Conservation (phyloP, 768 basidiomycete genomes). For the Cystobasidiopsis lactophilus region DNA sequence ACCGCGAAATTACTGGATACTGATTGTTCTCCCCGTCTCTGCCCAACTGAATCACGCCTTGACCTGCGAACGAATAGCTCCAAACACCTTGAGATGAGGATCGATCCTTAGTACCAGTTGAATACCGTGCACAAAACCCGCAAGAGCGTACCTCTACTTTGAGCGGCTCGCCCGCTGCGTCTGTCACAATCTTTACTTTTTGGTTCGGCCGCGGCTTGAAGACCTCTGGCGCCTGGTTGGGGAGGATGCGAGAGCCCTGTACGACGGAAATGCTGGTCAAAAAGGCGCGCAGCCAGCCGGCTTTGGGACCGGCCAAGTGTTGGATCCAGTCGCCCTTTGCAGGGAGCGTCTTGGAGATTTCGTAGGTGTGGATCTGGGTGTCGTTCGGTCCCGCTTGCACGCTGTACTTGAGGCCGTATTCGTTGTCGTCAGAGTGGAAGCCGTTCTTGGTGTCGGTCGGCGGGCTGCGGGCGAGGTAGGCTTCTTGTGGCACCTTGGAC, state of each 20-base stretch:
- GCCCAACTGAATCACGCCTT: no score
- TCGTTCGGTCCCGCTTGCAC: slow-evolving; percentile 30
- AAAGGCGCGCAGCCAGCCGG: slow-evolving; percentile 71
- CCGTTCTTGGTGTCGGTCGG: slow-evolving; percentile 22
- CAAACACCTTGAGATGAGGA: no score
- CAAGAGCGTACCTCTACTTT: not conserved
- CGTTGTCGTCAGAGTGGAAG: slow-evolving; percentile 7
- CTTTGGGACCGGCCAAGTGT: slow-evolving; percentile 51
- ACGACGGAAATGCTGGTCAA: slow-evolving; percentile 60
- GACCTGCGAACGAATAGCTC: no score
- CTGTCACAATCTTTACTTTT: not conserved
- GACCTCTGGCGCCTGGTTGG: not conserved
- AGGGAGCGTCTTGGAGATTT: slow-evolving; percentile 34
- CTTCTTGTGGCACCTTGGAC: slow-evolving; percentile 50
- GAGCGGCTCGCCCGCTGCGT: not conserved
- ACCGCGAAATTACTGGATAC: no score
- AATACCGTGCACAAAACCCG: no score
- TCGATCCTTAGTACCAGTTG: no score
- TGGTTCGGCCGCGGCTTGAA: not conserved
- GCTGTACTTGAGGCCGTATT: slow-evolving; percentile 29
- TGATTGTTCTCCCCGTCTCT: no score
- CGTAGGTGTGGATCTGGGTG: slow-evolving; percentile 31
- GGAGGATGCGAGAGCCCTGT: slow-evolving; percentile 34
- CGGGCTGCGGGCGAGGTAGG: slow-evolving; percentile 51
- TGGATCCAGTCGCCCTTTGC: slow-evolving; percentile 55